phyloP scores from a whole-genome alignment of 352 stramenopile species.

The Globisporangium cystogenes region DNA sequence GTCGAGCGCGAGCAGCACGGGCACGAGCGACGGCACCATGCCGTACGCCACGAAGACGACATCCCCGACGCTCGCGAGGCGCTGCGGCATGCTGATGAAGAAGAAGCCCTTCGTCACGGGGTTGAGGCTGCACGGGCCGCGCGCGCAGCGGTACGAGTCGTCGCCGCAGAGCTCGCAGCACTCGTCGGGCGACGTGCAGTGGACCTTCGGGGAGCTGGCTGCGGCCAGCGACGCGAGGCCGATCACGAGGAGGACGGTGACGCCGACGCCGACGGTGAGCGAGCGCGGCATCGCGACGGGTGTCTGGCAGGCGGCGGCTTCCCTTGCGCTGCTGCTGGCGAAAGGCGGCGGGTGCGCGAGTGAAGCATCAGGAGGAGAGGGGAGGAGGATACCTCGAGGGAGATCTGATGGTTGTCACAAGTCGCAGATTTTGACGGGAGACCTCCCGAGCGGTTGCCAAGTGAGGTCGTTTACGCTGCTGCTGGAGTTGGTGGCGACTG shows the following conservation, averaged over 20 bases:
- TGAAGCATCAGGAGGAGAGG: background rate
- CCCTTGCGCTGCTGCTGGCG: background rate
- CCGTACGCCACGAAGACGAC: constrained; percentile 46
- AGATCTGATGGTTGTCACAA: background rate
- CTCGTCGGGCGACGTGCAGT: constrained; percentile 14
- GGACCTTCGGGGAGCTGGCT: background rate
- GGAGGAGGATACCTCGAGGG: background rate
- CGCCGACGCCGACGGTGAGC: too few species aligned
- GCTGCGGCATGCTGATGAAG: constrained; percentile 37
- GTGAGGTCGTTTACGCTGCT: background rate
- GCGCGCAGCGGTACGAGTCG: constrained; percentile 38
- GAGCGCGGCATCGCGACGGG: background rate
- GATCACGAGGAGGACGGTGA: background rate
- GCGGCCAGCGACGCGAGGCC: background rate
- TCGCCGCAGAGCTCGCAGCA: constrained; percentile 43
- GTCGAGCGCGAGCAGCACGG: constrained; percentile 27
- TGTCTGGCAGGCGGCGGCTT: too few species aligned
- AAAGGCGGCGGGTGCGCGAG: background rate
- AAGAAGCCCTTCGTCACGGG: constrained; percentile 39
- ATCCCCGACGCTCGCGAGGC: constrained; percentile 40
- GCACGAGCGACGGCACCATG: constrained; percentile 52
- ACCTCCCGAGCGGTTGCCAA: background rate
- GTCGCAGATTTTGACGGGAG: background rate
- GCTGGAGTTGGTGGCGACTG: background rate
- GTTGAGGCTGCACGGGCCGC: constrained; percentile 43